phyloP scores from a whole-genome alignment of 331 rosid genomes.

The Cydonia oblonga region DNA sequence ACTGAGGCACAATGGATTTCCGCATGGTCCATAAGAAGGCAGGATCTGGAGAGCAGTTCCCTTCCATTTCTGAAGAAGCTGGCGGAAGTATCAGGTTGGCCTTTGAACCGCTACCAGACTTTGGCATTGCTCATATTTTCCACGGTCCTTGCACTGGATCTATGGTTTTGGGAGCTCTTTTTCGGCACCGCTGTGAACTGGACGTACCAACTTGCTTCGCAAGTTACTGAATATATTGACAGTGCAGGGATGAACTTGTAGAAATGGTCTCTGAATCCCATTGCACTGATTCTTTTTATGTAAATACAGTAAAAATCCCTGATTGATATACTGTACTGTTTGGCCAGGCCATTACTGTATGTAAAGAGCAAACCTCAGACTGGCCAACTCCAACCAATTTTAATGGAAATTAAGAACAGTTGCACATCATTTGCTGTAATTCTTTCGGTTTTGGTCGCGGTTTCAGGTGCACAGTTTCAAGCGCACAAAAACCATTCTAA shows the following conservation, averaged over 20 bases:
- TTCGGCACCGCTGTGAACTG: constrained; percentile 54
- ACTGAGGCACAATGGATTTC: constrained; percentile 68
- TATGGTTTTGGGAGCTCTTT: constrained; percentile 91
- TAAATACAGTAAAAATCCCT: constrained; percentile 19
- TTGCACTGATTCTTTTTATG: constrained; percentile 9
- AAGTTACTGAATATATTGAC: constrained; percentile 29
- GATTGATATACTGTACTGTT: not conserved
- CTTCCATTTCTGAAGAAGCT: constrained; percentile 67
- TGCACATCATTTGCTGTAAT: too few relatives aligned
- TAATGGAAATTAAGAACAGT: too few relatives aligned
- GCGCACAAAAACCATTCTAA: too few relatives aligned
- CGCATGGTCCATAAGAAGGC: constrained; percentile 79
- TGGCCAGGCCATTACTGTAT: too few relatives aligned
- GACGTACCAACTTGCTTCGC: constrained; percentile 40
- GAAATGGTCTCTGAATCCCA: not conserved
- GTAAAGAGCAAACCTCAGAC: too few relatives aligned
- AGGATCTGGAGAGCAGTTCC: constrained; percentile 36
- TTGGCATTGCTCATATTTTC: constrained; percentile 82
- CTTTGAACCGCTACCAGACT: constrained; percentile 83
- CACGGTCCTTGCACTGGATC: constrained; percentile 71
- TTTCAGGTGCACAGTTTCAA: too few relatives aligned
- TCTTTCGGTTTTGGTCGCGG: too few relatives aligned
- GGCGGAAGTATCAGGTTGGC: constrained; percentile 79
- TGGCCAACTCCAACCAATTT: too few relatives aligned
- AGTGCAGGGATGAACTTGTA: constrained; percentile 20